Conservation (phyloP, 768 basidiomycete species). For the Sporobolomyces phaffii region DNA sequence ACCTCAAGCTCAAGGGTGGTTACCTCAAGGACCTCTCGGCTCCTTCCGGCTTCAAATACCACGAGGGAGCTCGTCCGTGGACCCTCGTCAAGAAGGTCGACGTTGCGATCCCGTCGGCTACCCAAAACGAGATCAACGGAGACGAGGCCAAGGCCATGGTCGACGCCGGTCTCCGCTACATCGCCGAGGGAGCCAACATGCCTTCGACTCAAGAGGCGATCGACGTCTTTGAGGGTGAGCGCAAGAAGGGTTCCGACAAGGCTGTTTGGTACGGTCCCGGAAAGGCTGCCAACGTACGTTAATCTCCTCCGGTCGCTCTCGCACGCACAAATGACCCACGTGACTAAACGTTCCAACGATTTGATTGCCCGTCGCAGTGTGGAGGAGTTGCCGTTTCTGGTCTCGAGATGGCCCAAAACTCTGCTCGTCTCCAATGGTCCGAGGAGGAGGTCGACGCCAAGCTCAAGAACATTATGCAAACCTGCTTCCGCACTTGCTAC, state of each 20-base stretch:
- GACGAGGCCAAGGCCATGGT: constrained; percentile 66
- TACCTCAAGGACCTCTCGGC: constrained; percentile 37
- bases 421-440: constrained; percentile 55
- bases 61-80: constrained; percentile 58
- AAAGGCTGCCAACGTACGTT: constrained; percentile 52
- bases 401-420: constrained; percentile 76
- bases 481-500: constrained; percentile 58
- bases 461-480: constrained; percentile 65
- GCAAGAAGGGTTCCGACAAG: constrained; percentile 53
- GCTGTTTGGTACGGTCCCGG: constrained; percentile 67
- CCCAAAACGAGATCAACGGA: constrained; percentile 64
- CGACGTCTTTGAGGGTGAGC: constrained; percentile 62
- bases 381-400: constrained; percentile 74
- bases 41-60: constrained; percentile 33
- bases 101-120: constrained; percentile 46
- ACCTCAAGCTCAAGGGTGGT: constrained; percentile 54
- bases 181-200: constrained; percentile 55
- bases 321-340: background rate
- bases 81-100: constrained; percentile 58
- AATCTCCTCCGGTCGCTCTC: background rate
- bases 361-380: constrained; percentile 59
- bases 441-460: constrained; percentile 61
- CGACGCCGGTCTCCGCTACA: constrained; percentile 62
- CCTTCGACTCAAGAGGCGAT: constrained; percentile 68
- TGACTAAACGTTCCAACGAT: constrained; percentile 47